These are phyloP conservation scores for Cystofilobasidium ferigula DNA, from an alignment of 768 basidiomycete genomes.

Conservation along the genomic window DNA sequence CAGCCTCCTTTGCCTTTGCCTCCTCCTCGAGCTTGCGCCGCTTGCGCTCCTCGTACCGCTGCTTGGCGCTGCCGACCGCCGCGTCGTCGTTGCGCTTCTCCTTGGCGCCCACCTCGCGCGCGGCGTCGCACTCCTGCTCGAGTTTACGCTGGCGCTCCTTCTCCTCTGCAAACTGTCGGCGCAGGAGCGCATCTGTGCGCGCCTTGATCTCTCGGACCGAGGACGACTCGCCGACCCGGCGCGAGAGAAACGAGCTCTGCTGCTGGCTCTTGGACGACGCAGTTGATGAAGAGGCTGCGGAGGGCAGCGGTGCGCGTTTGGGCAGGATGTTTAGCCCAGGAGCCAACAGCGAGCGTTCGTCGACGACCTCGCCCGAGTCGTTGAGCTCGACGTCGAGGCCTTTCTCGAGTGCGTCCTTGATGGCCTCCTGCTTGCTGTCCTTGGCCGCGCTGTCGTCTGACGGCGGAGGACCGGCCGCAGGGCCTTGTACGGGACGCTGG, in stretches of 20 bases:
- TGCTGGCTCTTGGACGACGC: conserved; percentile 12
- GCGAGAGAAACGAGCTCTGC: conserved; percentile 16
- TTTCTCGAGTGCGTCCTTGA: conserved; percentile 65
- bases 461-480: conserved; percentile 54
- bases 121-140: conserved; percentile 48
- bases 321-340: conserved; percentile 79
- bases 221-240: conserved; percentile 73
- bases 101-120: conserved; percentile 35
- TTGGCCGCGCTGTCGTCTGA: conserved; percentile 55
- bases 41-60: conserved; percentile 69
- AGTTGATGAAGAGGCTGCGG: conserved; percentile 37
- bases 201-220: conserved; percentile 70
- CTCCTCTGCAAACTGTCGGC: conserved; percentile 67
- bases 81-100: conserved; percentile 62
- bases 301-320: conserved; percentile 42
- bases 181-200: conserved; percentile 65
- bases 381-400: conserved; percentile 86
- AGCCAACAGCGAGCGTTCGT: conserved; percentile 79
- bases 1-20: conserved; percentile 14
- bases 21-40: conserved; percentile 56
- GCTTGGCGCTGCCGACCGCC: conserved; percentile 61
- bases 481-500: conserved; percentile 48
- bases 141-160: conserved; percentile 49
- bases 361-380: conserved; percentile 93
- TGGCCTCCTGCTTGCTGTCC: conserved; percentile 41